Conservation (phyloP, 805 yeast species). For the Pichia deserticola region DNA sequence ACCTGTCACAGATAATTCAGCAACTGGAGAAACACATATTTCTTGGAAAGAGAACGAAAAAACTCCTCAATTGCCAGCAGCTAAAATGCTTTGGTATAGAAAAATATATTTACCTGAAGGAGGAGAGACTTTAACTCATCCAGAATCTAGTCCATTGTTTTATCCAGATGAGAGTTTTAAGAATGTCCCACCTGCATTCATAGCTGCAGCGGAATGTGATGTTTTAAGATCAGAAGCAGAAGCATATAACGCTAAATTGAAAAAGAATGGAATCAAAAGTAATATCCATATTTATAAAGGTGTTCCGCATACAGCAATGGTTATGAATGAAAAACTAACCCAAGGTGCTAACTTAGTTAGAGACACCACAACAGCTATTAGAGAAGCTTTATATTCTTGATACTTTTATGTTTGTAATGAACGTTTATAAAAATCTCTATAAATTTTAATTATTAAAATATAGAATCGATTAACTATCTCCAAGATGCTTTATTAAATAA, state of each 20-base stretch:
- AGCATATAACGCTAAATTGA: slow-evolving; percentile 33
- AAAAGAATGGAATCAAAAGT: slow-evolving; percentile 30
- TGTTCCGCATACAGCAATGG: slow-evolving; percentile 44
- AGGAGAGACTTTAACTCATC: slow-evolving; percentile 27
- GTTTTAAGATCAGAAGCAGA: slow-evolving; percentile 38
- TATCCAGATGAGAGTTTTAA: slow-evolving; percentile 34
- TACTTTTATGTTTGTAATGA: no score
- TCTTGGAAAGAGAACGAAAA: slow-evolving; percentile 35
- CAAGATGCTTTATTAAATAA: no score
- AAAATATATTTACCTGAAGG: slow-evolving; percentile 35
- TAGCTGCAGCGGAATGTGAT: slow-evolving; percentile 39
- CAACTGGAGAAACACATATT: slow-evolving; percentile 27
- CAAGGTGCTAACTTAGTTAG: slow-evolving; percentile 29
- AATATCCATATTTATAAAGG: slow-evolving; percentile 33
- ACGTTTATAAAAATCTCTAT: no score
- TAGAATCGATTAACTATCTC: no score
- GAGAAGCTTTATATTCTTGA: slow-evolving; percentile 20
- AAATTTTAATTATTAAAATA: no score
- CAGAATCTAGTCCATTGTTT: slow-evolving; percentile 34
- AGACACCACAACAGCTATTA: slow-evolving; percentile 28
- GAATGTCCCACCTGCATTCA: slow-evolving; percentile 34
- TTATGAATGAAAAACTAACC: slow-evolving; percentile 34
- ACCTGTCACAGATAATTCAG: slow-evolving; percentile 38
- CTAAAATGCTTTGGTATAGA: slow-evolving; percentile 40
- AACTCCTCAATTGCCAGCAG: slow-evolving; percentile 38